phyloP scores from a whole-genome alignment of 2,329 filamentous ascomycete genomes.

The Biscogniauxia marginata region DNA sequence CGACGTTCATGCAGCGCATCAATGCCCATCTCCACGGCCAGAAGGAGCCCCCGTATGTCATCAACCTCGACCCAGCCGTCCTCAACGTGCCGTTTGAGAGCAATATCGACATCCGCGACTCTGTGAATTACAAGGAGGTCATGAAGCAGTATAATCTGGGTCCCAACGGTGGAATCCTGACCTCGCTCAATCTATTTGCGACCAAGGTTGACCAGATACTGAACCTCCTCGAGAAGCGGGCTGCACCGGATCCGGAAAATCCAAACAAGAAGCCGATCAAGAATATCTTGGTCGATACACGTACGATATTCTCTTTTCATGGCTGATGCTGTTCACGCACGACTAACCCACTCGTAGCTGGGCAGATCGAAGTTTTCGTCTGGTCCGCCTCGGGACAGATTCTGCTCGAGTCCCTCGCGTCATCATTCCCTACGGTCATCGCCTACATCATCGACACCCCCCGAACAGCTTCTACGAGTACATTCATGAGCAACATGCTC shows the following conservation, averaged over 20 bases:
- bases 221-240: constrained; percentile 83
- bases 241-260: constrained; percentile 60
- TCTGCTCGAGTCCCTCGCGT: constrained; percentile 86
- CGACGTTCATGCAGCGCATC: constrained; percentile 99
- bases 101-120: constrained; percentile 98
- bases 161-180: constrained; percentile 94
- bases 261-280: constrained; percentile 65
- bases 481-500: constrained; percentile 99
- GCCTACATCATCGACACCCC: constrained; percentile 98
- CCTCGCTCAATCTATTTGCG: constrained; percentile 91
- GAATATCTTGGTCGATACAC: constrained; percentile 91
- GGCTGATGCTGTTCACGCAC: background rate
- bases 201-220: constrained; percentile 98
- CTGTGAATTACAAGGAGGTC: constrained; percentile 98
- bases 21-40: constrained; percentile 87
- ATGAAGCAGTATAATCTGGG: constrained; percentile 99
- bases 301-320: constrained; percentile 26
- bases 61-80: constrained; percentile 96
- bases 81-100: constrained; percentile 89
- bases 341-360: constrained; percentile 44
- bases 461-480: constrained; percentile 86
- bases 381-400: constrained; percentile 97
- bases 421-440: constrained; percentile 92
- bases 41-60: constrained; percentile 82
- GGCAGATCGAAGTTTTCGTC: constrained; percentile 98